Evolutionary conservation across 1,284 basidiomycete genomes (phyloP).

Genomic region (Athelia sp.): DNA sequence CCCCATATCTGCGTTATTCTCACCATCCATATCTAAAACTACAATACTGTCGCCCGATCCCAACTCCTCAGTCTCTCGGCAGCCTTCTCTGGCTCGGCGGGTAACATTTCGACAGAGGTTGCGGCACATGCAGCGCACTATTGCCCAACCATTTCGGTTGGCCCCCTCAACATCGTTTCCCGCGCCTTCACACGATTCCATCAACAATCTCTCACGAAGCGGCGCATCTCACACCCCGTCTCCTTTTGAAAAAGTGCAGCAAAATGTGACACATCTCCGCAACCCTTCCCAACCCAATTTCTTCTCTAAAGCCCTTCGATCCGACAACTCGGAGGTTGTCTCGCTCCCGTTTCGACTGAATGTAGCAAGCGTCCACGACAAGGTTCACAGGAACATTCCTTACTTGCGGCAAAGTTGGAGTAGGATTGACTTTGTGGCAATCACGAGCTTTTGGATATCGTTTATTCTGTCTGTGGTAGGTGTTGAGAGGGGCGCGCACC

Average conservation of each 20-base stretch:
- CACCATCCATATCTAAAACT: slow-evolving; percentile 22
- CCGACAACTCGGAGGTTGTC: slow-evolving; percentile 41
- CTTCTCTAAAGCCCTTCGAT: slow-evolving; percentile 42
- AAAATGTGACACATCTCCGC: slow-evolving; percentile 17
- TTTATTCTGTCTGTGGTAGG: slow-evolving; percentile 69
- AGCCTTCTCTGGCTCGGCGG: slow-evolving; percentile 29
- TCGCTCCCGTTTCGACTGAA: slow-evolving; percentile 66
- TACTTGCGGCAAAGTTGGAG: slow-evolving; percentile 95
- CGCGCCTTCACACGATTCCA: slow-evolving; percentile 12
- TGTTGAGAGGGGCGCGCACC: slow-evolving; percentile 59
- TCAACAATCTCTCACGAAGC: slow-evolving; percentile 11
- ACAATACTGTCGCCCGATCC: slow-evolving; percentile 16
- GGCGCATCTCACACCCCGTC: slow-evolving; percentile 14
- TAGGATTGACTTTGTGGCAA: slow-evolving; percentile 85
- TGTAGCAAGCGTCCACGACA: slow-evolving; percentile 47
- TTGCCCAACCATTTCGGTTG: slow-evolving; percentile 41
- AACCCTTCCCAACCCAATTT: slow-evolving; percentile 38
- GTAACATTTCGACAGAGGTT: slow-evolving; percentile 34
- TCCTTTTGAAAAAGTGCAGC: slow-evolving; percentile 3
- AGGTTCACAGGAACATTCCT: slow-evolving; percentile 63
- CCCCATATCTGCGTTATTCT: slow-evolving; percentile 49
- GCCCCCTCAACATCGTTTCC: slow-evolving; percentile 13
- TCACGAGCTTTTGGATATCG: slow-evolving; percentile 78
- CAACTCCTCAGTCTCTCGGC: slow-evolving; percentile 17
- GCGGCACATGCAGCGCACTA: slow-evolving; percentile 28